These are phyloP conservation scores for Gossypium trilobum DNA, from an alignment of 441 rosid species.

Conservation along the genomic window DNA sequence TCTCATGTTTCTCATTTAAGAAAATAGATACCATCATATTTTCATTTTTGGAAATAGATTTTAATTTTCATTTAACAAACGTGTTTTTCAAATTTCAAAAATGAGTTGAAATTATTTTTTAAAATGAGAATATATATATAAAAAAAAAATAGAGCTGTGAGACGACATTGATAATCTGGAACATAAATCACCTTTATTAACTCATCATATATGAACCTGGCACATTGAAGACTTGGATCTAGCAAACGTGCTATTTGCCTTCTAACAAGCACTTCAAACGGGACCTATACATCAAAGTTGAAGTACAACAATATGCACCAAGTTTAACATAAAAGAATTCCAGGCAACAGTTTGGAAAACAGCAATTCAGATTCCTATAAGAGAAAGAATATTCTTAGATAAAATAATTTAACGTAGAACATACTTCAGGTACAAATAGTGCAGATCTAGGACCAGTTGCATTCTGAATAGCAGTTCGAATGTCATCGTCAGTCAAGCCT, in stretches of 20 bases:
- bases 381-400: slow-evolving; percentile 1
- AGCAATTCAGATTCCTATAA: background rate
- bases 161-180: background rate
- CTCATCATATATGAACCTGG: slow-evolving; percentile 85
- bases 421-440: slow-evolving; percentile 82
- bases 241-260: slow-evolving; percentile 86
- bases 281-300: slow-evolving; percentile 44
- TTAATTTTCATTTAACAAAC: too few species aligned
- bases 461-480: slow-evolving; percentile 91
- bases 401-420: slow-evolving; percentile 16
- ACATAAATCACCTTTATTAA: slow-evolving; percentile 51
- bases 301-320: slow-evolving; percentile 7
- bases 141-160: background rate
- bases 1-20: too few species aligned
- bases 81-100: too few species aligned
- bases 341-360: background rate
- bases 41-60: too few species aligned
- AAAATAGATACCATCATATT: too few species aligned
- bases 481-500: slow-evolving; percentile 83
- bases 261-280: slow-evolving; percentile 88
- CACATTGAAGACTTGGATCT: slow-evolving; percentile 94
- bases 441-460: slow-evolving; percentile 92
- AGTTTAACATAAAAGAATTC: background rate
- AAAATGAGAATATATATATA: too few species aligned
- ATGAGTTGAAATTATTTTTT: too few species aligned